Evolutionary conservation across 2,329 filamentous ascomycete genomes (phyloP).

Genomic region (Colletotrichum sp.): DNA sequence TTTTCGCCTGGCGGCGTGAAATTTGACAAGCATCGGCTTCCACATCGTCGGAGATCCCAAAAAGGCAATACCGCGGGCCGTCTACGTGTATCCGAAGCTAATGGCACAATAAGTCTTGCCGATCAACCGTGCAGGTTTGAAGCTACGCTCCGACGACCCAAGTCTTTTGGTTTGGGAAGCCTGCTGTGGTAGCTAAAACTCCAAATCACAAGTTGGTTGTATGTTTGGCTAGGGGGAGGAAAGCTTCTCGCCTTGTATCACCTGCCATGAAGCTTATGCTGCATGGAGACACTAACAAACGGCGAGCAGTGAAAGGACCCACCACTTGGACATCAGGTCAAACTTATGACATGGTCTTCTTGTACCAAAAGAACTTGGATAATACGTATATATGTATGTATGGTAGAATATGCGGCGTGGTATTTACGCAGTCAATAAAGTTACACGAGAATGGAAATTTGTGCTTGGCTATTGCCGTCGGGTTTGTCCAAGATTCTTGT

Average conservation of each 20-base stretch:
- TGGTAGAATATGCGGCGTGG: not conserved
- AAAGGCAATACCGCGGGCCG: not conserved
- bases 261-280: too few species aligned
- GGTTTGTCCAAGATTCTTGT: rapidly evolving
- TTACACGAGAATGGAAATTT: not conserved
- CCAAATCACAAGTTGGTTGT: too few species aligned
- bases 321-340: not conserved
- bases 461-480: not conserved
- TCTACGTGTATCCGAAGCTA: too few species aligned
- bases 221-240: too few species aligned
- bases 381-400: not conserved
- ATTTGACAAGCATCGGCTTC: not conserved
- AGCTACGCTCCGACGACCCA: not conserved
- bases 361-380: not conserved
- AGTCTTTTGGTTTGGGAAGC: not conserved
- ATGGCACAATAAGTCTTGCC: not conserved
- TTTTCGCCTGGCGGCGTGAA: not conserved
- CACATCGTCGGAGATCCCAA: not conserved
- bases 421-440: not conserved
- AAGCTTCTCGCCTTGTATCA: not conserved
- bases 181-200: too few species aligned
- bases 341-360: not conserved
- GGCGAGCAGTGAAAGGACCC: not conserved
- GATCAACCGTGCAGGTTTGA: not conserved
- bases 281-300: too few species aligned